Percentiles rank a stretch among this genome's conserved stretches.
These are phyloP conservation scores for Macrocybe sp. DNA, from an alignment of 1,284 basidiomycete genomes.

Conservation along the genomic window DNA sequence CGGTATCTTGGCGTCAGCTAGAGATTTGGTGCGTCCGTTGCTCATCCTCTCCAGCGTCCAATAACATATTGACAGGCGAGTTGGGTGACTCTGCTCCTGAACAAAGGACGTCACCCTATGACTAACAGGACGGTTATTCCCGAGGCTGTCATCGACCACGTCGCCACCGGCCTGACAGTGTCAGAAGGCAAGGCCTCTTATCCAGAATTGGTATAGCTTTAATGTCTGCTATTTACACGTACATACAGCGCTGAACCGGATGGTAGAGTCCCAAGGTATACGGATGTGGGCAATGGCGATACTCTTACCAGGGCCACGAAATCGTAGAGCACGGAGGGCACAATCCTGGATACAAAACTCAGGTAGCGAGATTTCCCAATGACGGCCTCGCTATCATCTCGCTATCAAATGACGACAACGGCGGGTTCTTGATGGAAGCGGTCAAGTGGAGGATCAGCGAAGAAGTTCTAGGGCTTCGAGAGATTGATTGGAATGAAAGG, in stretches of 20 bases:
- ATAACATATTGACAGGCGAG: constrained; percentile 22
- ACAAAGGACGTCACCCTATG: constrained; percentile 35
- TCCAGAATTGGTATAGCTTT: constrained; percentile 25
- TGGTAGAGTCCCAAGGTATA: constrained; percentile 29
- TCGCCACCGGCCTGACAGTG: constrained; percentile 32
- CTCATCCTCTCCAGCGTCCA: background rate
- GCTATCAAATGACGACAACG: constrained; percentile 38
- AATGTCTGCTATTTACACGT: background rate
- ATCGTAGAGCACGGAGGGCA: constrained; percentile 35
- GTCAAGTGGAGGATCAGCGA: constrained; percentile 32
- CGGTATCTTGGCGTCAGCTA: constrained; percentile 34
- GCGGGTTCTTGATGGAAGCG: constrained; percentile 23
- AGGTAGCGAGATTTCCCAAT: constrained; percentile 31
- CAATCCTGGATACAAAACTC: constrained; percentile 36
- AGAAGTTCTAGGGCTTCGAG: constrained; percentile 25
- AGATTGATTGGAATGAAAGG: constrained; percentile 29
- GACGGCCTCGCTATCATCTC: constrained; percentile 30
- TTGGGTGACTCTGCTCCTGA: constrained; percentile 40
- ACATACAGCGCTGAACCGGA: constrained; percentile 5
- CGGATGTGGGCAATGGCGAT: constrained; percentile 36
- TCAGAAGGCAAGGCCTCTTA: constrained; percentile 25
- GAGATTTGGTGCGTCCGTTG: constrained; percentile 25
- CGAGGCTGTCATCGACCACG: constrained; percentile 27
- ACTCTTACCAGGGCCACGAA: constrained; percentile 35
- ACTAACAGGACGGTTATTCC: constrained; percentile 38